Conservation (phyloP, 192 early-diverging fungal genomes). For the Backusella australiensis region DNA sequence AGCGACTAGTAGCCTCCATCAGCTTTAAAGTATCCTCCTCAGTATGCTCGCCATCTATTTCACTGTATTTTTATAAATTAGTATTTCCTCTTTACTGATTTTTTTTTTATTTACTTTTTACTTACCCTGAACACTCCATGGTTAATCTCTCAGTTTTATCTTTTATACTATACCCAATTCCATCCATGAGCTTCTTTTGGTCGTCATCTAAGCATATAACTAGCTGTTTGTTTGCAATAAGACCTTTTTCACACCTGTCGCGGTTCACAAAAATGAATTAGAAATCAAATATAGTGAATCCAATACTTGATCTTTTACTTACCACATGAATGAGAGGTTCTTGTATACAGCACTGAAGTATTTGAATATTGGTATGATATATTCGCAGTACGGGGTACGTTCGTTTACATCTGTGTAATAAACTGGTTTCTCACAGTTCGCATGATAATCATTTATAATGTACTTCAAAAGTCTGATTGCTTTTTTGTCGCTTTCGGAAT, state of each 20-base stretch:
- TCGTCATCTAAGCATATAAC: no score
- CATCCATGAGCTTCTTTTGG: no score
- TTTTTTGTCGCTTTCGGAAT: not conserved
- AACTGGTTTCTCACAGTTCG: not conserved
- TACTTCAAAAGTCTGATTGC: not conserved
- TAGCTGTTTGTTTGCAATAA: no score
- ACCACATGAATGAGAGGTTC: no score
- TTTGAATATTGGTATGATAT: not conserved
- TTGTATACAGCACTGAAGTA: no score
- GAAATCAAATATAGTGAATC: no score
- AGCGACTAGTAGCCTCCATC: conserved; percentile 4
- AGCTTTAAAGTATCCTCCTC: conserved; percentile 13
- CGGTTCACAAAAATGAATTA: no score
- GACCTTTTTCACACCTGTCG: no score
- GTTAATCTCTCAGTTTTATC: no score
- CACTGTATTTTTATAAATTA: conserved; percentile 12
- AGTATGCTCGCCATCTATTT: not conserved
- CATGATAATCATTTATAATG: not conserved
- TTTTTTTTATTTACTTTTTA: not conserved
- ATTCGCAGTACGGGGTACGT: not conserved
- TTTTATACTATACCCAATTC: no score
- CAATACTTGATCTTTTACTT: no score
- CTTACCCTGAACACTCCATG: no score
- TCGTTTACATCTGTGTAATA: not conserved
- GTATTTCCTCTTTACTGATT: not conserved